A percentile compares a stretch with the other conserved stretches of the same genome.
These are phyloP conservation scores for Cnidoscolus chayamansa DNA, from an alignment of 441 rosid species.

Conservation along the genomic window DNA sequence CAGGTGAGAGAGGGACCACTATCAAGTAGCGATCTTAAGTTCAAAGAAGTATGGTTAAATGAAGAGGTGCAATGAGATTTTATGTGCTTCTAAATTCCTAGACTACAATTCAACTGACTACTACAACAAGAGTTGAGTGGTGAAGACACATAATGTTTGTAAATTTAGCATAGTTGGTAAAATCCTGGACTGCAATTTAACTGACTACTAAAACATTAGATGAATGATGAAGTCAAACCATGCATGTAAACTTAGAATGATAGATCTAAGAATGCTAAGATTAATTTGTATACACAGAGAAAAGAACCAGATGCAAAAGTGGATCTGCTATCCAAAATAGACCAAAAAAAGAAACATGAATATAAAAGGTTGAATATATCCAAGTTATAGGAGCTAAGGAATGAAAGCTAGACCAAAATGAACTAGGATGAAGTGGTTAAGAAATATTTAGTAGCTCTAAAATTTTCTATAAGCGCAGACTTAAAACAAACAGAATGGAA, in stretches of 20 bases:
- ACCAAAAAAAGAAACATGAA: background rate
- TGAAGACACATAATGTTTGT: background rate
- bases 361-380: background rate
- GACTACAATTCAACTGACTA: background rate
- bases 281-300: background rate
- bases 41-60: background rate
- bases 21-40: too few relatives aligned
- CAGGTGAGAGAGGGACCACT: background rate
- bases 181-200: background rate
- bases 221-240: background rate
- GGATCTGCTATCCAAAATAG: background rate
- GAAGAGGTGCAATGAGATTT: background rate
- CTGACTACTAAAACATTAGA: background rate
- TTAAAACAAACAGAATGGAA: background rate
- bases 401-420: background rate
- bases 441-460: background rate
- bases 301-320: background rate
- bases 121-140: background rate
- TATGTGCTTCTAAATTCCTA: background rate
- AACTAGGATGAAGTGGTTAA: background rate
- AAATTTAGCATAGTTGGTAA: background rate
- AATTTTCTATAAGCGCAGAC: background rate
- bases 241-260: background rate
- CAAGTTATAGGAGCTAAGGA: background rate
- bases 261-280: background rate